Conservation (phyloP, 2,329 filamentous ascomycete genomes). For the Bipolaris bicolor region DNA sequence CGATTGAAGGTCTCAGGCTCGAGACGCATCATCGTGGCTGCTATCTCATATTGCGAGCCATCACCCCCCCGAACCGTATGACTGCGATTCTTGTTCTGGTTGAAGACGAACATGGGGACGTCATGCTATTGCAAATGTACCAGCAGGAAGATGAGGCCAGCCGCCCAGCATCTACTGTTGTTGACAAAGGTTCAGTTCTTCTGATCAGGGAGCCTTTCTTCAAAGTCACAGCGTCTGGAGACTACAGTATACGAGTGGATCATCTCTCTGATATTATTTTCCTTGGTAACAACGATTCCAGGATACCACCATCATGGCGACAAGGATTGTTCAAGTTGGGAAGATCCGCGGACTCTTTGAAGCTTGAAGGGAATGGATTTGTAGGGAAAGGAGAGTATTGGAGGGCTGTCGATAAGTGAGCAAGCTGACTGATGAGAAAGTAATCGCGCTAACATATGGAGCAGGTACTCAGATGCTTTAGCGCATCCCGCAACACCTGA, state of each 20-base stretch:
- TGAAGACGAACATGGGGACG: constrained; percentile 17
- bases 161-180: constrained; percentile 38
- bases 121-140: constrained; percentile 14
- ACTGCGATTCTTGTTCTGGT: constrained; percentile 15
- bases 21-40: constrained; percentile 52
- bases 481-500: constrained; percentile 28
- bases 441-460: constrained; percentile 34
- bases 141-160: constrained; percentile 45
- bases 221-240: constrained; percentile 49
- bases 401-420: constrained; percentile 23
- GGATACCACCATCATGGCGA: constrained; percentile 51
- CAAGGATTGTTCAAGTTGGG: constrained; percentile 4
- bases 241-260: constrained; percentile 58
- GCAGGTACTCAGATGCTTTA: constrained; percentile 42
- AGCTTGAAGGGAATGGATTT: constrained; percentile 19
- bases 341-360: constrained; percentile 13
- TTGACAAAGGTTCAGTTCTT: constrained; percentile 39
- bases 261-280: constrained; percentile 59
- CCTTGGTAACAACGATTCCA: constrained; percentile 46
- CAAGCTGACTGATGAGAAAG: background rate
- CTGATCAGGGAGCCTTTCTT: constrained; percentile 59
- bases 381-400: constrained; percentile 20
- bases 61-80: constrained; percentile 30
- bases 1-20: constrained; percentile 43
- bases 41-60: constrained; percentile 43